Percentiles rank a stretch among this genome's conserved stretches.
These are phyloP conservation scores for Colletotrichum agaves DNA, from an alignment of 2,329 filamentous ascomycete genomes.

Conservation along the genomic window DNA sequence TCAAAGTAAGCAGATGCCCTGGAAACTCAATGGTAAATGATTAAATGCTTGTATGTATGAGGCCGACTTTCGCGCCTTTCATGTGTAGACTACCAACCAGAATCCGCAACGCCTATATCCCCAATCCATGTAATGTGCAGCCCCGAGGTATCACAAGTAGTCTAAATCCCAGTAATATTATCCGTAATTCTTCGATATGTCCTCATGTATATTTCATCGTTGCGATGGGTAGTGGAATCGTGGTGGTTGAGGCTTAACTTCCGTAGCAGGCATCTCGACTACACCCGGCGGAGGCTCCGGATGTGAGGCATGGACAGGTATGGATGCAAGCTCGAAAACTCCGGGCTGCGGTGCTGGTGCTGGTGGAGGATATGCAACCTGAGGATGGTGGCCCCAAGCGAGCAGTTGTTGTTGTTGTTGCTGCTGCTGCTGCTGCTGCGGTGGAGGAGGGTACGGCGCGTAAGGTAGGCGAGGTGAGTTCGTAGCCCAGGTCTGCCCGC, in stretches of 20 bases:
- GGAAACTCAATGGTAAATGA: no score
- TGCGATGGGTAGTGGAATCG: constrained; percentile 18
- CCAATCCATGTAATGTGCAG: not conserved
- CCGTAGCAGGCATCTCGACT: constrained; percentile 37
- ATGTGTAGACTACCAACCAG: not conserved
- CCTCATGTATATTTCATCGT: not conserved
- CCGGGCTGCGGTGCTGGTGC: constrained; percentile 9
- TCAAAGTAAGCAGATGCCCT: no score
- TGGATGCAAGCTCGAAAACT: constrained; percentile 38
- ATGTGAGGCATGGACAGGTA: constrained; percentile 12
- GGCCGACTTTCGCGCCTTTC: not conserved
- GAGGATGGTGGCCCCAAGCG: constrained; percentile 31
- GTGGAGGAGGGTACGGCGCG: not conserved
- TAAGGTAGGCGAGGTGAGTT: constrained; percentile 19
- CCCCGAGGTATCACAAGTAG: not conserved
- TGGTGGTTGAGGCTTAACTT: constrained; percentile 2
- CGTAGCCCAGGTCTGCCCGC: constrained; percentile 30
- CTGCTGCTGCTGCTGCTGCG: constrained; percentile 6
- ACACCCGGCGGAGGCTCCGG: constrained; percentile 11
- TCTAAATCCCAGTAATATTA: not conserved
- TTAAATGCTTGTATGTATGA: not conserved
- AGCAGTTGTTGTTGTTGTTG: constrained; percentile 17
- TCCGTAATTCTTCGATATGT: no score
- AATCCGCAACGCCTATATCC: constrained; percentile 4
- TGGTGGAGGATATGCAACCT: constrained; percentile 9